Evolutionary conservation across 2,329 filamentous ascomycete genomes (phyloP), one percentile per base, ranked within the genome.

Genomic region (Stylonectria norvegica): DNA sequence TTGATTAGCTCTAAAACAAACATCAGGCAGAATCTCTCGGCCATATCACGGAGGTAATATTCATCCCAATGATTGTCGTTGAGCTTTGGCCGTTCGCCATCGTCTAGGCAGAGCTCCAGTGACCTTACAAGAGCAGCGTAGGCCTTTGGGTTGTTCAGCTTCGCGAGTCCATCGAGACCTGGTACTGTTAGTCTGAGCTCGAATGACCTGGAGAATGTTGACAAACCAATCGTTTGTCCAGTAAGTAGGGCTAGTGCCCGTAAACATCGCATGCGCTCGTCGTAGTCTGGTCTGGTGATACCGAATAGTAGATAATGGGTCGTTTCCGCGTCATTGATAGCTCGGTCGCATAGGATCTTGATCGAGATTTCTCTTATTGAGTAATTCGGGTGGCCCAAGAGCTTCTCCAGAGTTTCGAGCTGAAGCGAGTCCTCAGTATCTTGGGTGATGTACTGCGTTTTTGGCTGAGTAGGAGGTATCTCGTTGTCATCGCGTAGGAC

Each of bases 341-440:
- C 72, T 18, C 73, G 65, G 42, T 78, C 74, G 54, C 70, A 75
- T 4, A 79, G 66, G 17, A 79, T 80, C 52, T 75, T 77, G 46
- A 73, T 72, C 9, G 82, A 79, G 41, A 85, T 83, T 45, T 86
- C 82, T 49, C 82, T 74, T 47, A 90, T 84, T 15, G 84, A 77
- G 55, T 79, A 83, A 61, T 83, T 91, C 45, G 84, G 84, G 60
- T 85, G 85, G 36, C 76, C 71, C 10, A 86, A 68, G 4, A 90
- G 72, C 48, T 79, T 84, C 36, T 81, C 71, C 8, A 90, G 69
- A 0, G 86, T 89, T 29, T 75, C 71, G 9, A 81, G 58, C 42
- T 81, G 77, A 29, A 89, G 70, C 2, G 83, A 77, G 57, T 89
- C 84, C 56, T 89, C 85, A 2, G 83, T 86, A 17, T 85, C 80